Evolutionary conservation across 345 rosid species (phyloP).

Genomic region (Brassica napus): DNA sequence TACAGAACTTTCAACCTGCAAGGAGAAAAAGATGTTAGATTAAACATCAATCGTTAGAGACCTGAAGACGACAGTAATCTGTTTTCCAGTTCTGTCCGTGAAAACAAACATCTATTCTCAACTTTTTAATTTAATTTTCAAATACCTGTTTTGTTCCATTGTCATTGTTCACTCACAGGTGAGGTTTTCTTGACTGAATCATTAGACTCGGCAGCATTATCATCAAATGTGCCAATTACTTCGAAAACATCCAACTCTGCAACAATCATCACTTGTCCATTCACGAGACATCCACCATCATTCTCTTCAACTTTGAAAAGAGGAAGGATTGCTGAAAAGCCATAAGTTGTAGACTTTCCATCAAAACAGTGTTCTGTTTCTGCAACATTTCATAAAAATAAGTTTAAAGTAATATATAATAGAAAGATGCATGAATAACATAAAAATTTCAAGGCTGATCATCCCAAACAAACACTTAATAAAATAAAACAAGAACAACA

Average conservation of each 20-base stretch:
- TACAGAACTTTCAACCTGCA: background rate
- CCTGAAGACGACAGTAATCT: background rate
- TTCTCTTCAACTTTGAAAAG: background rate
- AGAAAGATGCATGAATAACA: background rate
- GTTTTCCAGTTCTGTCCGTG: background rate
- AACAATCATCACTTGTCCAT: background rate
- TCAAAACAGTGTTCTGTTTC: background rate
- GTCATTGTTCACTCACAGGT: background rate
- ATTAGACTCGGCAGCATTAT: background rate
- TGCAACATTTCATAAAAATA: background rate
- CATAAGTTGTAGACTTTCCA: background rate
- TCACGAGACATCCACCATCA: background rate
- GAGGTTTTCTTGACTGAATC: background rate
- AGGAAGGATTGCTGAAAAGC: background rate
- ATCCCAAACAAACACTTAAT: too few species aligned
- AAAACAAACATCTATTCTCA: background rate
- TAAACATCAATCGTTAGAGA: background rate
- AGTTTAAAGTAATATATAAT: background rate
- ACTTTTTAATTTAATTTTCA: too few species aligned
- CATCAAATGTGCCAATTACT: background rate
- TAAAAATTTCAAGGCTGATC: too few species aligned
- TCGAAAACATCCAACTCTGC: background rate
- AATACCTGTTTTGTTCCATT: background rate
- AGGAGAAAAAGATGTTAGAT: background rate
- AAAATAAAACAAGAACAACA: background rate